Conservation (phyloP, 1,284 basidiomycete species). For the Ceratobasidium sp. region DNA sequence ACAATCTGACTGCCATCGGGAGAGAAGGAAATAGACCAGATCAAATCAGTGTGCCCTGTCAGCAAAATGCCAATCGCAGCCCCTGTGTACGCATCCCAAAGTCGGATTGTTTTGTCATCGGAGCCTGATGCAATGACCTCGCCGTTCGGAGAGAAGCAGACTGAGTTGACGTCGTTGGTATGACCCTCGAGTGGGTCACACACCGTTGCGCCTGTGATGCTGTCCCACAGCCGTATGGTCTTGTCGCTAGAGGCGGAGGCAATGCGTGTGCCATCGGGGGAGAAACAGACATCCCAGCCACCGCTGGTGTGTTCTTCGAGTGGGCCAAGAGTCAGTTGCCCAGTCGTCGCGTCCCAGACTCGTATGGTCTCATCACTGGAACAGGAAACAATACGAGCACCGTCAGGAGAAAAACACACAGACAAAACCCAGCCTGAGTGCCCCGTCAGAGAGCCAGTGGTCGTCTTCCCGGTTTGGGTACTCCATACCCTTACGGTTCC, state of each 20-base stretch:
- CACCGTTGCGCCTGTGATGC: not conserved
- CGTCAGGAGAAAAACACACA: conserved; percentile 8
- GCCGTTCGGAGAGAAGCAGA: not conserved
- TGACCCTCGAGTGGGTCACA: not conserved
- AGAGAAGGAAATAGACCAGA: not conserved
- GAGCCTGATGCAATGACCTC: not conserved
- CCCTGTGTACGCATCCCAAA: not conserved
- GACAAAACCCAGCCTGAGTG: not conserved
- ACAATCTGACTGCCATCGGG: not conserved
- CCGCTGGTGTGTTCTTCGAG: not conserved
- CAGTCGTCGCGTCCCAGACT: conserved; percentile 6
- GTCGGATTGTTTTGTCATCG: not conserved
- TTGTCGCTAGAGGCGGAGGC: not conserved
- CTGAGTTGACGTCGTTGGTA: not conserved
- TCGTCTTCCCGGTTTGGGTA: not conserved
- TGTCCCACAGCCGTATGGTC: not conserved
- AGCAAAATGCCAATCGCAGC: not conserved
- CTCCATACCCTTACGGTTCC: not conserved
- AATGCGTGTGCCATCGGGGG: not conserved
- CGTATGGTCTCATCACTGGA: not conserved
- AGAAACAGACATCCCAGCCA: not conserved
- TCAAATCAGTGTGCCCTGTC: not conserved
- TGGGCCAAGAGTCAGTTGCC: not conserved
- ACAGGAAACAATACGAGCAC: conserved; percentile 5
- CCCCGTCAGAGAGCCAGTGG: not conserved